Conservation (phyloP, 495 filamentous ascomycete genomes). For the Oleoguttula mirabilis region DNA sequence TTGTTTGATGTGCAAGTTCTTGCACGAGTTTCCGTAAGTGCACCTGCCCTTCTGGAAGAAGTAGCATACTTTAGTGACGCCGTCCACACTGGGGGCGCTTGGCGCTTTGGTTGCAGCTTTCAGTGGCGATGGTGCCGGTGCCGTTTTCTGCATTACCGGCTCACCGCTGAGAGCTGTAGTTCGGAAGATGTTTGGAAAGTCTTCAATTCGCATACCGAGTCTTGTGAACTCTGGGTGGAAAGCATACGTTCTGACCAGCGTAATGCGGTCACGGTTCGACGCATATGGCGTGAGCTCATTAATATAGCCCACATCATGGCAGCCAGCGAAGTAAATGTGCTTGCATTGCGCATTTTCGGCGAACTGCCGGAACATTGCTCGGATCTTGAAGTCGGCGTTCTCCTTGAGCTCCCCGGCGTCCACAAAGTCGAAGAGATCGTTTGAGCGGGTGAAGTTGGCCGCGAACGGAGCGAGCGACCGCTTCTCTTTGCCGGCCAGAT, state of each 20-base stretch:
- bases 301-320: constrained; percentile 50
- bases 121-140: too few relatives aligned
- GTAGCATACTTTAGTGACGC: constrained; percentile 19
- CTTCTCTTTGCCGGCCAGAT: constrained; percentile 39
- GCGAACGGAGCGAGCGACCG: constrained; percentile 39
- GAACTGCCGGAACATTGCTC: constrained; percentile 48
- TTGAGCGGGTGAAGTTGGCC: constrained; percentile 47
- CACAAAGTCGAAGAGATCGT: constrained; percentile 48
- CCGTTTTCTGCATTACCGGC: background rate
- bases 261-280: constrained; percentile 33
- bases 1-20: constrained; percentile 17
- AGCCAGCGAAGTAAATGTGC: constrained; percentile 54
- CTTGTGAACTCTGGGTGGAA: constrained; percentile 24
- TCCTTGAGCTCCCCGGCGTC: constrained; percentile 52
- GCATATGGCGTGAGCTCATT: constrained; percentile 41
- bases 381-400: constrained; percentile 48
- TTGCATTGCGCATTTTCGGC: constrained; percentile 50
- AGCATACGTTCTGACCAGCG: constrained; percentile 35
- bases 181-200: constrained; percentile 25
- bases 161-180: constrained; percentile 13
- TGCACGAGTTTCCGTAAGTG: constrained; percentile 22
- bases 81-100: too few relatives aligned
- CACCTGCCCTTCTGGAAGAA: constrained; percentile 24
- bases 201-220: constrained; percentile 22
- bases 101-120: too few relatives aligned